phyloP scores from a whole-genome alignment of 2,329 filamentous ascomycete genomes.

The Camptophora hylomeconis region DNA sequence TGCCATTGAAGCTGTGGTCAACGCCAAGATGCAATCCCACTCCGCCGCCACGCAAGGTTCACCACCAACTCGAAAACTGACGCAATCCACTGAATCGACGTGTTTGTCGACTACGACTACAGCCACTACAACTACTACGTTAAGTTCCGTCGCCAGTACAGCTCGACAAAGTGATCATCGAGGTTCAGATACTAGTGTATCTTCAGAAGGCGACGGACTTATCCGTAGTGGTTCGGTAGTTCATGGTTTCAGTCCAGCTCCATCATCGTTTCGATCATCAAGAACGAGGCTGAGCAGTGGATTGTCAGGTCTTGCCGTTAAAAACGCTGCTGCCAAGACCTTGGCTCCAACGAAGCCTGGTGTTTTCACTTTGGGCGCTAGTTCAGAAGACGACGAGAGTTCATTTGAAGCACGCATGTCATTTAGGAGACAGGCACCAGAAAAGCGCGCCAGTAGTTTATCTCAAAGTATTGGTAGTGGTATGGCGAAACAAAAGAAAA shows the following conservation, averaged over 20 bases:
- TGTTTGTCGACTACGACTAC: constrained; percentile 44
- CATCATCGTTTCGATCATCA: constrained; percentile 53
- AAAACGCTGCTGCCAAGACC: constrained; percentile 28
- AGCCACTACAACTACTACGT: constrained; percentile 39
- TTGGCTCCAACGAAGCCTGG: constrained; percentile 52
- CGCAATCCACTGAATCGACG: constrained; percentile 24
- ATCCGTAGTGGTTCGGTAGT: constrained; percentile 57
- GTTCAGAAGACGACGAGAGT: constrained; percentile 72
- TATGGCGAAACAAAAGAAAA: constrained; percentile 53
- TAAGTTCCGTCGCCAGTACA: too few relatives aligned
- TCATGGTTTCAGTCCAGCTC: constrained; percentile 68
- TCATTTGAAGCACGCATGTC: constrained; percentile 44
- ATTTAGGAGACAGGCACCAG: constrained; percentile 36
- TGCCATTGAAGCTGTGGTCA: constrained; percentile 23
- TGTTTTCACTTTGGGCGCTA: constrained; percentile 62
- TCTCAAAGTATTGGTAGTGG: too few relatives aligned
- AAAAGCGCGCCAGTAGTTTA: constrained; percentile 5
- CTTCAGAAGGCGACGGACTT: constrained; percentile 41
- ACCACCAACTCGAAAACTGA: background rate
- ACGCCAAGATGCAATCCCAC: constrained; percentile 16
- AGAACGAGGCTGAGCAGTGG: constrained; percentile 4
- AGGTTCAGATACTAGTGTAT: constrained; percentile 50
- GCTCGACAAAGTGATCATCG: constrained; percentile 33
- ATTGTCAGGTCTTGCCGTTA: constrained; percentile 4
- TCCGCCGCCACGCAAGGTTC: constrained; percentile 1